A percentile compares a stretch with the other conserved stretches of the same genome.
These are phyloP conservation scores for Gracilaria gracilis DNA, from an alignment of 23 red algal species.

Conservation along the genomic window DNA sequence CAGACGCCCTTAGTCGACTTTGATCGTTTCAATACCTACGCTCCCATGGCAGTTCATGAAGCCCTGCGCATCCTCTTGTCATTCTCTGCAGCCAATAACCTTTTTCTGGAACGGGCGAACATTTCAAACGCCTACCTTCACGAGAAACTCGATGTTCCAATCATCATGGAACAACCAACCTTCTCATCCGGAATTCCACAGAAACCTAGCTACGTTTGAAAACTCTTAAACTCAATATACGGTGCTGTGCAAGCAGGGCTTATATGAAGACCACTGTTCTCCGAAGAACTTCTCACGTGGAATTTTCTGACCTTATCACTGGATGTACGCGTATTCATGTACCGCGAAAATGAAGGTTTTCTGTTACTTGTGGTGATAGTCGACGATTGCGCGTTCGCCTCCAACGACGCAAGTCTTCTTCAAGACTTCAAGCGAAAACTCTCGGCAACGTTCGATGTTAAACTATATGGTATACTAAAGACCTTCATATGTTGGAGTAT, in stretches of 20 bases:
- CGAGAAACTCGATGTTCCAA: constrained; percentile 6
- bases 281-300: neutral
- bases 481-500: too few relatives aligned
- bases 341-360: neutral
- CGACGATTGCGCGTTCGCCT: neutral
- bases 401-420: too few relatives aligned
- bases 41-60: constrained; percentile 27
- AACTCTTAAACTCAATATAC: constrained; percentile 10
- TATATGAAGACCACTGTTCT: neutral
- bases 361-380: neutral
- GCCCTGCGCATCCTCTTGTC: constrained; percentile 14
- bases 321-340: neutral
- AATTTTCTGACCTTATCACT: neutral
- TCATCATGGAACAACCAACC: constrained; percentile 34
- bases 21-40: neutral
- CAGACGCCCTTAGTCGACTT: constrained; percentile 1
- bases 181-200: constrained; percentile 1
- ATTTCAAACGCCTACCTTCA: constrained; percentile 18
- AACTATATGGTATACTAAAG: too few relatives aligned
- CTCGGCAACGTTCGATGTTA: too few relatives aligned
- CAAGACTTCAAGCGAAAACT: too few relatives aligned
- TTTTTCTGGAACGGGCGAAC: constrained; percentile 33
- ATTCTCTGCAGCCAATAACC: neutral
- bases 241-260: neutral
- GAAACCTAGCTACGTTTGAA: neutral